These are phyloP conservation scores for Goffeauzyma gilvescens DNA, from an alignment of 768 basidiomycete species.

Conservation along the genomic window DNA sequence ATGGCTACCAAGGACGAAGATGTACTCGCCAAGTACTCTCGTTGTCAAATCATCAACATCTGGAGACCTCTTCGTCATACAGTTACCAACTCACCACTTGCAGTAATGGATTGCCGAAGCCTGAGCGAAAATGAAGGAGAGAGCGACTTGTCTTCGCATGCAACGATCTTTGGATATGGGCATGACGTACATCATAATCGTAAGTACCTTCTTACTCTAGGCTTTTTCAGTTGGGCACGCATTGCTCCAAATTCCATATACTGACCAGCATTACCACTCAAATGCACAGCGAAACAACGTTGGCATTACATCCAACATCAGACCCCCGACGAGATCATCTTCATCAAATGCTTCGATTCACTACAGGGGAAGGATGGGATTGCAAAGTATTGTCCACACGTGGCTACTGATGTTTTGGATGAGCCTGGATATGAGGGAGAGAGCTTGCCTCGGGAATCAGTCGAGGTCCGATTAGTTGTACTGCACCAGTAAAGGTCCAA, in stretches of 20 bases:
- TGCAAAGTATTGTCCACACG: not conserved
- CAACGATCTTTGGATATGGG: conserved; percentile 12
- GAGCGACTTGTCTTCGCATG: conserved; percentile 9
- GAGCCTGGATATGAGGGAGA: not conserved
- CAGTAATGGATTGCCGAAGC: conserved; percentile 7
- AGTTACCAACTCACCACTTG: conserved; percentile 19
- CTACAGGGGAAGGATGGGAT: conserved; percentile 6
- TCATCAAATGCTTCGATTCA: conserved; percentile 19
- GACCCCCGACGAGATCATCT: conserved; percentile 17
- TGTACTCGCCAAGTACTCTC: not conserved
- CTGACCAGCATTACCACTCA: not conserved
- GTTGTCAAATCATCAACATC: conserved; percentile 16
- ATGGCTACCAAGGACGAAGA: not conserved
- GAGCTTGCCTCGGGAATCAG: not conserved
- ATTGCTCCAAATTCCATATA: too few relatives aligned
- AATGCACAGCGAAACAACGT: conserved; percentile 4
- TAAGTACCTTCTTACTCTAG: not conserved
- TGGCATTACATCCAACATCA: conserved; percentile 20
- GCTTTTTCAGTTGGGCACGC: not conserved
- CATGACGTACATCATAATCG: conserved; percentile 12
- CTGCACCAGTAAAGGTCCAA: not conserved
- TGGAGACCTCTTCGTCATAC: conserved; percentile 19
- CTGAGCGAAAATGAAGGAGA: conserved; percentile 1
- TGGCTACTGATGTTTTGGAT: not conserved
- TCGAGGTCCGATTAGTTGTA: not conserved